A percentile compares a stretch with the other conserved stretches of the same genome.
Evolutionary conservation across 2,329 filamentous ascomycete species (phyloP).

Genomic region (Apiospora koreana): DNA sequence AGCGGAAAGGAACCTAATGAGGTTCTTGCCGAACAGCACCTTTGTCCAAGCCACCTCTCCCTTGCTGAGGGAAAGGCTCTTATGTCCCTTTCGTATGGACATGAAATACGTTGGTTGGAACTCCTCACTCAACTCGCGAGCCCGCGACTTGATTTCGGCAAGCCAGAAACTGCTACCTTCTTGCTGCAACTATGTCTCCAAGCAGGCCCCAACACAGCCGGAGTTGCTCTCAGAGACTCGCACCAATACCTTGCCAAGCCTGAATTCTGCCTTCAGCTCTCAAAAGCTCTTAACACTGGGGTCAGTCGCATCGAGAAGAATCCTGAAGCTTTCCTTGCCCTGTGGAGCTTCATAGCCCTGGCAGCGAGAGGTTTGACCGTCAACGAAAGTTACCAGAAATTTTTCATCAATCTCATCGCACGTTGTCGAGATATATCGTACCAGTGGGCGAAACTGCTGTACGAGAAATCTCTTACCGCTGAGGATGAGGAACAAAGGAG

Average conservation of each 20-base stretch:
- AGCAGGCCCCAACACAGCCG: neutral
- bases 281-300: neutral
- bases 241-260: neutral
- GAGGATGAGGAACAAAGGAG: constrained; percentile 10
- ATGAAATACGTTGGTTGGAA: constrained; percentile 5
- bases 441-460: neutral
- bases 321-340: neutral
- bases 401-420: neutral
- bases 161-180: constrained; percentile 6
- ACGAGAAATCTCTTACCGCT: neutral
- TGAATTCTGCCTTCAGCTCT: neutral
- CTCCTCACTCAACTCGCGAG: constrained; percentile 3
- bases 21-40: neutral
- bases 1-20: neutral
- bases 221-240: neutral
- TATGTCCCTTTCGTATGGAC: neutral
- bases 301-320: constrained; percentile 7
- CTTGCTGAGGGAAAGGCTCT: constrained; percentile 9
- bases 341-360: neutral
- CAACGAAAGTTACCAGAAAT: neutral
- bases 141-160: constrained; percentile 7
- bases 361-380: neutral
- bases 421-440: neutral
- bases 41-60: constrained; percentile 4
- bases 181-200: constrained; percentile 3